A percentile compares a stretch with the other conserved stretches of the same genome.
These are phyloP conservation scores for Hypoxylon sp. DNA, from an alignment of 2,329 filamentous ascomycete species.

Conservation along the genomic window DNA sequence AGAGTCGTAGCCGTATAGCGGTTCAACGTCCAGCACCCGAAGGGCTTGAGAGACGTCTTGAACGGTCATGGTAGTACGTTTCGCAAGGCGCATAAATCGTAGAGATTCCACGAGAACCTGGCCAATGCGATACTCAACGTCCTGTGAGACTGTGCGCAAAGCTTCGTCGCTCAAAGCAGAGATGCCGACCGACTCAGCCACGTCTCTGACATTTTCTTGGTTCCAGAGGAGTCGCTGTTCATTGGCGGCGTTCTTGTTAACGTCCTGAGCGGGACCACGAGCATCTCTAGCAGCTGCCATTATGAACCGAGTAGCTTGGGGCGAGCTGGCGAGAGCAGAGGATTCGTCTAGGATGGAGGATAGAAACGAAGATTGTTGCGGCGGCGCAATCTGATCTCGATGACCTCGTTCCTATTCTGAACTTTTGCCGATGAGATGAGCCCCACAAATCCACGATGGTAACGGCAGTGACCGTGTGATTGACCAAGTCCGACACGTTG, in stretches of 20 bases:
- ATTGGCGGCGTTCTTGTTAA: conserved; percentile 31
- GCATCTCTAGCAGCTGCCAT: conserved; percentile 40
- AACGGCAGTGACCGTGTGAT: background rate
- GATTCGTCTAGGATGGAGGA: background rate
- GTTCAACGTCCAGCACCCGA: conserved; percentile 88
- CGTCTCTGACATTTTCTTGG: conserved; percentile 92
- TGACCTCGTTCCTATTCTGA: background rate
- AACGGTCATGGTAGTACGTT: conserved; percentile 85
- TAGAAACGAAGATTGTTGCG: background rate
- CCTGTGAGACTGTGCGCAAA: conserved; percentile 84
- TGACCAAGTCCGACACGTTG: background rate
- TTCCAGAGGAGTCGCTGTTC: conserved; percentile 77
- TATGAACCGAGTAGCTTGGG: background rate
- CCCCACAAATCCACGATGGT: background rate
- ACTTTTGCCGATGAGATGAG: background rate
- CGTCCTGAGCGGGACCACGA: conserved; percentile 38
- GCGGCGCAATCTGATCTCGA: background rate
- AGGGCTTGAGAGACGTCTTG: conserved; percentile 90
- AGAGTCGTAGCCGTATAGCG: conserved; percentile 94
- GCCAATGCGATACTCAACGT: conserved; percentile 93
- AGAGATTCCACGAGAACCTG: conserved; percentile 94
- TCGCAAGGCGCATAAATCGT: conserved; percentile 93
- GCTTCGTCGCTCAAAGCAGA: conserved; percentile 82
- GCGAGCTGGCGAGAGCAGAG: background rate
- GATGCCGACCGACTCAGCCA: conserved; percentile 95